phyloP scores from a whole-genome alignment of 2,329 filamentous ascomycete species.

The Myrmaecium sp. region DNA sequence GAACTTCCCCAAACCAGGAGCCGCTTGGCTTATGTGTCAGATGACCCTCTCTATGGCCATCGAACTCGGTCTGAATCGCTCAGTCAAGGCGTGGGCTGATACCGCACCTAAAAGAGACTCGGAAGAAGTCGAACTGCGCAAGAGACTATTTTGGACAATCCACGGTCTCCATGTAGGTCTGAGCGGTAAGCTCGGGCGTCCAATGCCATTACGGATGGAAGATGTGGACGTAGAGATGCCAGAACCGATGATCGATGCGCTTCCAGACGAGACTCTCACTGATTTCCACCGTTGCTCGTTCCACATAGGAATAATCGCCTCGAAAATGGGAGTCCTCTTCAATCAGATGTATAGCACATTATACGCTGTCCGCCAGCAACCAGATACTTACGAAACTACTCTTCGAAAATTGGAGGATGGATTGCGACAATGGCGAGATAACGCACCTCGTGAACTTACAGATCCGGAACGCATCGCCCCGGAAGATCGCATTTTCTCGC shows the following conservation, averaged over 20 bases:
- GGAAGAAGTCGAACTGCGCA: slow-evolving; percentile 60
- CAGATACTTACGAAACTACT: slow-evolving; percentile 44
- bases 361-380: slow-evolving; percentile 51
- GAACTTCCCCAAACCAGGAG: slow-evolving; percentile 63
- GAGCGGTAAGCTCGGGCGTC: slow-evolving; percentile 58
- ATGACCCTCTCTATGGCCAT: slow-evolving; percentile 51
- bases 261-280: slow-evolving; percentile 34
- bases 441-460: slow-evolving; percentile 44
- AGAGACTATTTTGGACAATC: slow-evolving; percentile 62
- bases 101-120: slow-evolving; percentile 25
- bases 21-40: slow-evolving; percentile 51
- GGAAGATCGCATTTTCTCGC: slow-evolving; percentile 30
- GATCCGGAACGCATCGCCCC: slow-evolving; percentile 27
- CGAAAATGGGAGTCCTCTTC: slow-evolving; percentile 48
- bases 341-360: slow-evolving; percentile 61
- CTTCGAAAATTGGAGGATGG: slow-evolving; percentile 50
- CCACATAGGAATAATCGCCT: slow-evolving; percentile 46
- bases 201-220: slow-evolving; percentile 55
- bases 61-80: slow-evolving; percentile 59
- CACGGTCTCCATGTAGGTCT: slow-evolving; percentile 50
- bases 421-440: slow-evolving; percentile 44
- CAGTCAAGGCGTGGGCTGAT: slow-evolving; percentile 41
- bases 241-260: slow-evolving; percentile 52
- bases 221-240: slow-evolving; percentile 71
- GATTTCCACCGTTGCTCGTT: slow-evolving; percentile 45